Evolutionary conservation across 1,139 yeast genomes (phyloP), one percentile per base, ranked within the genome.

Genomic region (Diutina sp.): DNA sequence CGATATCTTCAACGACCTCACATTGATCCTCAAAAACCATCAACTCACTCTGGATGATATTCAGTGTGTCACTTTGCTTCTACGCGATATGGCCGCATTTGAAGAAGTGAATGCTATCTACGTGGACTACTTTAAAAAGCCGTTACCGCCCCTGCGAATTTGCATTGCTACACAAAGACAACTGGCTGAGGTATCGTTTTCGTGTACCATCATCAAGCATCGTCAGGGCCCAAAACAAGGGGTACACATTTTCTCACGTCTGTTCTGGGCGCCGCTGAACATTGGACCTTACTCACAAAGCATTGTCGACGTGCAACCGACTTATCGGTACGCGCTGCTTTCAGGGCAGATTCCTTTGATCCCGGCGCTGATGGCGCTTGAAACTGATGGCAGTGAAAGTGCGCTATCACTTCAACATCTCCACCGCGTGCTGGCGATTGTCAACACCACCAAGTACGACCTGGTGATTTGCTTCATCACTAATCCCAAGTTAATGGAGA

Each of bases 231-330:
- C 83, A 83, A 61, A 72, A 72, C 48, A 16, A 50, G 97, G 98
- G 0, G 72, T 93, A 29, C 98, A 93, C 66, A 89, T 93, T 4
- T 90, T 93, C 63, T 90, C 98, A 0, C 76, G 93, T 58, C 90
- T 97, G 35, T 90, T 86, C 67, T 93, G 99, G 99, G 97, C 97
- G 0, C 99, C 99, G 0, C 95, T 96, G 54, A 93, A 93, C 63
- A 93, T 93, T 57, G 99, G 99, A 0, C 99, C 99, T 0, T 93
- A 93, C 67, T 91, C 99, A 0, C 99, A 93, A 68, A 81, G 93
- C 0, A 80, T 84, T 12, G 72, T 82, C 55, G 79, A 76, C 57
- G 67, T 67, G 7, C 71, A 70, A 18, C 76, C 78, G 38, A 57
- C 57, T 7, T 66, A 67, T 58, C 69, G 73, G 47, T 63, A 82